Percentiles rank a stretch among this genome's conserved stretches.
Evolutionary conservation across 768 basidiomycete genomes (phyloP).

Genomic region (Hysterangium stoloniferum): DNA sequence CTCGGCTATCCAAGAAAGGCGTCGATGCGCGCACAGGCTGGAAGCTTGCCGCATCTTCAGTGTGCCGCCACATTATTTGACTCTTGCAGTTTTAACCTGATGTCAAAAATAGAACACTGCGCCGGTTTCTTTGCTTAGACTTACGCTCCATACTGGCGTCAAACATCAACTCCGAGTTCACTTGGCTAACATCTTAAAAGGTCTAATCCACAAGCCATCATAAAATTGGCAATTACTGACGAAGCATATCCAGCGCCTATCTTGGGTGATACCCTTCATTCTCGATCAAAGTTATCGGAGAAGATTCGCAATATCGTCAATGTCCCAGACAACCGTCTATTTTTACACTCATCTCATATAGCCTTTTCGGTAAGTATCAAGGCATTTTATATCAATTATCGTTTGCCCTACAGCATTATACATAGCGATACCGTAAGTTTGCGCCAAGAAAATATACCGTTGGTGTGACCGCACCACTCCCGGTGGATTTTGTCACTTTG

Average conservation of each 20-base stretch:
- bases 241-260: constrained; percentile 47
- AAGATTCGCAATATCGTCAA: constrained; percentile 13
- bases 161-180: constrained; percentile 72
- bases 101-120: constrained; percentile 20
- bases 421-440: constrained; percentile 40
- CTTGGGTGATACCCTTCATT: constrained; percentile 51
- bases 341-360: constrained; percentile 52
- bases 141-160: constrained; percentile 51
- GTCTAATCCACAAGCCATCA: constrained; percentile 22
- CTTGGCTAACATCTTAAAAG: constrained; percentile 40
- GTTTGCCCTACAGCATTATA: background rate
- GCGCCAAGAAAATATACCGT: constrained; percentile 42
- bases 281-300: constrained; percentile 24
- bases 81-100: constrained; percentile 14
- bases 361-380: constrained; percentile 42
- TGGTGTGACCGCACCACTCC: constrained; percentile 49
- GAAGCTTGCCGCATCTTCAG: constrained; percentile 53
- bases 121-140: constrained; percentile 49
- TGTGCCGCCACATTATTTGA: constrained; percentile 24
- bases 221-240: constrained; percentile 3
- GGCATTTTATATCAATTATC: background rate
- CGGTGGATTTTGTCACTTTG: constrained; percentile 43
- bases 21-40: constrained; percentile 41
- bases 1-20: constrained; percentile 26
- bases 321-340: constrained; percentile 43